These are phyloP conservation scores for Skeletonema marinoi DNA, from an alignment of 108 stramenopile species.

Conservation along the genomic window DNA sequence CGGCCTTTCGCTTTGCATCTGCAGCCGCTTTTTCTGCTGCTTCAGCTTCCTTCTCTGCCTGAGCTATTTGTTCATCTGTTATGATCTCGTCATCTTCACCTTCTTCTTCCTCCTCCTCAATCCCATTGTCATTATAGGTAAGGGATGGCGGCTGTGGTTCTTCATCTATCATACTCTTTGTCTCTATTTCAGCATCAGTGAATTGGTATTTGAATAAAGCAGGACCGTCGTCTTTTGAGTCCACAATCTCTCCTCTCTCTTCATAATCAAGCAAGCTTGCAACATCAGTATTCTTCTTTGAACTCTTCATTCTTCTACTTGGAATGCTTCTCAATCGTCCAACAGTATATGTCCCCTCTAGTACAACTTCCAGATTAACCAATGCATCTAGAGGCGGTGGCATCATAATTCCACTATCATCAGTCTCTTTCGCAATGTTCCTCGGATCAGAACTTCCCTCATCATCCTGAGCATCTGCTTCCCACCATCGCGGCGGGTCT, in stretches of 20 bases:
- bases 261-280: conserved; percentile 43
- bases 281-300: conserved; percentile 13
- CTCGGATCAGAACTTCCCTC: conserved; percentile 1
- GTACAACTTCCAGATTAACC: conserved; percentile 77
- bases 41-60: conserved; percentile 45
- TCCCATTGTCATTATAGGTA: conserved; percentile 19
- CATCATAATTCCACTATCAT: conserved; percentile 54
- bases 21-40: conserved; percentile 40
- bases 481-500: conserved; percentile 53
- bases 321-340: conserved; percentile 62
- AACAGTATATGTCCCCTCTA: conserved; percentile 68
- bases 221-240: conserved; percentile 6
- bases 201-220: conserved; percentile 20
- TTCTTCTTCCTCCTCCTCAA: conserved; percentile 3
- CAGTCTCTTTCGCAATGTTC: conserved; percentile 12
- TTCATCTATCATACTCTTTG: neutral
- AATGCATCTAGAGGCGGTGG: conserved; percentile 78
- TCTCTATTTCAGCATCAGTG: conserved; percentile 1
- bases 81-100: conserved; percentile 33
- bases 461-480: conserved; percentile 14
- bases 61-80: conserved; percentile 39
- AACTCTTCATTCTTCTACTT: conserved; percentile 30
- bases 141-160: conserved; percentile 18
- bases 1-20: conserved; percentile 76
- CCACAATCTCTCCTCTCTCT: conserved; percentile 35